These are phyloP conservation scores for Russula earlei DNA, from an alignment of 768 basidiomycete genomes.

Conservation along the genomic window DNA sequence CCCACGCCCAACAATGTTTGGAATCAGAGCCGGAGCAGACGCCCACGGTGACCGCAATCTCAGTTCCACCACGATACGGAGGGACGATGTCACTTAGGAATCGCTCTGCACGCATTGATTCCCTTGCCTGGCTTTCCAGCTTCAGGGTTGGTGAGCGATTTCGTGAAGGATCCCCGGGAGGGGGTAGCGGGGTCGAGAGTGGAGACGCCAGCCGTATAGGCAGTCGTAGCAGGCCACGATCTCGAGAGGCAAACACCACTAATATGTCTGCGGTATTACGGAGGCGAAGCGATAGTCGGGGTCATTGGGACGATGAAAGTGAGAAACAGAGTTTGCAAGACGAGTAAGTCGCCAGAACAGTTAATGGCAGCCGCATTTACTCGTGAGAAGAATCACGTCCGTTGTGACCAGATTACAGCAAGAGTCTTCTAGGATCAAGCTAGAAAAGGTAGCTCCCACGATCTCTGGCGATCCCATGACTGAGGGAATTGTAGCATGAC, in stretches of 20 bases:
- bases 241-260: conserved; percentile 10
- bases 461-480: background rate
- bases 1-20: conserved; percentile 1
- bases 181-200: conserved; percentile 40
- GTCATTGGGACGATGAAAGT: conserved; percentile 29
- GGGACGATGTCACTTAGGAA: conserved; percentile 41
- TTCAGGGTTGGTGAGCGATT: conserved; percentile 51
- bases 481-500: conserved; percentile 40
- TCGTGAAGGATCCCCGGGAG: conserved; percentile 47
- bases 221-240: conserved; percentile 29
- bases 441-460: conserved; percentile 58
- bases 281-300: conserved; percentile 40
- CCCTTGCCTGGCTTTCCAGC: conserved; percentile 62
- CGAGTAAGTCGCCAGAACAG: conserved; percentile 42
- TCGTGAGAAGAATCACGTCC: conserved; percentile 54
- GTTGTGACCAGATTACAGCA: conserved; percentile 54
- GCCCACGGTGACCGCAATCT: conserved; percentile 17
- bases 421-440: conserved; percentile 56
- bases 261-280: conserved; percentile 14
- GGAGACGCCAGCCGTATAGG: conserved; percentile 39
- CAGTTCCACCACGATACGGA: conserved; percentile 14
- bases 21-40: conserved; percentile 20
- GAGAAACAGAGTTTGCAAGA: conserved; percentile 53
- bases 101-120: conserved; percentile 47
- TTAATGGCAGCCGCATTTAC: background rate